Evolutionary conservation across 2,329 filamentous ascomycete species (phyloP), one percentile per base, ranked within the genome.

Genomic region (Scolecobasidium constrictum): DNA sequence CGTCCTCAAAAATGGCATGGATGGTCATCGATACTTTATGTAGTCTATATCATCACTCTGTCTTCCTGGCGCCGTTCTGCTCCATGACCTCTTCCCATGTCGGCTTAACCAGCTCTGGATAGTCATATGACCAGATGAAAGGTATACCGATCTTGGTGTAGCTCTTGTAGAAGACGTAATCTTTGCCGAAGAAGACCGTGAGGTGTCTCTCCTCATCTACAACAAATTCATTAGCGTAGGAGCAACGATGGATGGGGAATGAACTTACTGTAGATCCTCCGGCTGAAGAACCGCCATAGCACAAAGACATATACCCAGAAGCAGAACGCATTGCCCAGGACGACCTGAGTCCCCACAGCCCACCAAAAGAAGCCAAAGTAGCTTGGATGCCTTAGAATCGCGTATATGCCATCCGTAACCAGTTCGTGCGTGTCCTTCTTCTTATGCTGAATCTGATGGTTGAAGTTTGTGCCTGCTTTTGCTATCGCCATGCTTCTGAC

Each of bases 351-450:
- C 4, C 92, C 92, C n/a, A 96, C 56, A 0, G 85, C 86, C 90
- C 90, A 98, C 79, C 87, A 96, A 63, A 94, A 98, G 67, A 95
- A 98, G 3, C 90, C 92, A 66, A 96, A 95, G 64, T 98, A 98
- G 46, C 83, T 83, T 11, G 92, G 92, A 61, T 98, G 92, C 18
- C 92, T 71, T 41, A 93, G 66, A 35, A 73, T 60, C 5, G 68
- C 66, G 60, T 96, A 98, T 23, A 96, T 66, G 1, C 92, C 92
- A 20, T 68, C 69, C 0, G 83, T 94, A 3, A 98, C 84, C n/a
- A 98, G 72, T 37, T 70, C 69, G 60, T 98, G 92, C 1, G 76
- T 77, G 3, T 78, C 72, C 54, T 78, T 82, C 48, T 69, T 76
- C 49, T 75, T 62, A 35, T 65, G 77, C 61, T 92, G 86, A 6